Percentiles rank a stretch among this genome's conserved stretches.
Conservation (phyloP, 2,329 filamentous ascomycete species). For the Fusarium xyrophilum region DNA sequence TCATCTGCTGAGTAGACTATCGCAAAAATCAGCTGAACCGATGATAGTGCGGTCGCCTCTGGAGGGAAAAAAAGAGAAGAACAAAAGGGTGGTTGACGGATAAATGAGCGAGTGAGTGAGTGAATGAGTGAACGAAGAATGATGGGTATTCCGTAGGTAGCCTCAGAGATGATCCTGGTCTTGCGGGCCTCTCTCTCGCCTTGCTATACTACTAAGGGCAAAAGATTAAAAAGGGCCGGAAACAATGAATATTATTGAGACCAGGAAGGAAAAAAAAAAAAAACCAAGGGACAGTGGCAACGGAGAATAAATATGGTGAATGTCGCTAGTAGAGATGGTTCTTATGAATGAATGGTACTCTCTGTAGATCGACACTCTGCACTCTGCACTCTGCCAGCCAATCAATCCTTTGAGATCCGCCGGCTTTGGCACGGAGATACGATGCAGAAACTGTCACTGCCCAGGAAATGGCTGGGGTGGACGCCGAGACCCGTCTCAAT, state of each 20-base stretch:
- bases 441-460: slow-evolving; percentile 10
- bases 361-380: neutral
- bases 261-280: neutral
- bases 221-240: slow-evolving; percentile 22
- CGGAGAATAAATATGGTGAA: slow-evolving; percentile 7
- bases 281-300: neutral
- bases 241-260: neutral
- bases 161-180: slow-evolving; percentile 22
- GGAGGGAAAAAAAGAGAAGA: too few species aligned
- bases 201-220: slow-evolving; percentile 20
- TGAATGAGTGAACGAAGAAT: neutral
- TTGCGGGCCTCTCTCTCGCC: slow-evolving; percentile 25
- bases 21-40: neutral
- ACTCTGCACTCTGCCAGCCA: too few species aligned
- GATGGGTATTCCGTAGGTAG: slow-evolving; percentile 13
- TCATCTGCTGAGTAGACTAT: slow-evolving; percentile 49
- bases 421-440: slow-evolving; percentile 39
- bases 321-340: neutral
- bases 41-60: neutral
- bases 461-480: neutral
- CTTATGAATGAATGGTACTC: neutral
- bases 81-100: neutral
- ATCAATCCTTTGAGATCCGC: slow-evolving; percentile 1
- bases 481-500: slow-evolving; percentile 1
- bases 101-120: neutral